These are phyloP conservation scores for Cryoendolithus antarcticus DNA, from an alignment of 2,329 filamentous ascomycete genomes.

Conservation along the genomic window DNA sequence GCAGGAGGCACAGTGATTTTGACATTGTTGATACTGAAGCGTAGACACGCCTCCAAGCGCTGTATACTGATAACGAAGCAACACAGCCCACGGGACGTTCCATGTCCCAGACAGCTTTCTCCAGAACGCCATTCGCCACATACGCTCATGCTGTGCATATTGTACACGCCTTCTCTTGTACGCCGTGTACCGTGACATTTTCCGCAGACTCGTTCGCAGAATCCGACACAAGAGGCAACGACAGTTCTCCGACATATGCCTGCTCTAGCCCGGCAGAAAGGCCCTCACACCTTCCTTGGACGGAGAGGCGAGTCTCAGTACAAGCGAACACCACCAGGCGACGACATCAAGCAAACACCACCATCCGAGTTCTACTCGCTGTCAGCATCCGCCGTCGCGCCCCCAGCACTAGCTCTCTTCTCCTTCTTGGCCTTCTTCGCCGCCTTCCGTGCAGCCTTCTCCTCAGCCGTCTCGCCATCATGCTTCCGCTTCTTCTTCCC, in stretches of 20 bases:
- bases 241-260: slow-evolving; percentile 1
- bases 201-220: no score
- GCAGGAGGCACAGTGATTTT: no score
- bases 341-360: neutral
- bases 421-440: slow-evolving; percentile 78
- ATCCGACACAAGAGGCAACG: neutral
- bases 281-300: neutral
- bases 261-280: neutral
- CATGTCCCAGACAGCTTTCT: no score
- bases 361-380: slow-evolving; percentile 22
- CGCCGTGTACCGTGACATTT: neutral
- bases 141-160: slow-evolving; percentile 4
- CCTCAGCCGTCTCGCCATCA: slow-evolving; percentile 32
- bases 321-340: neutral
- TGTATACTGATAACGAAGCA: no score
- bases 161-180: slow-evolving; percentile 2
- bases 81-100: no score
- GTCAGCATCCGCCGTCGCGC: slow-evolving; percentile 24
- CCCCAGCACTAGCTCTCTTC: slow-evolving; percentile 46
- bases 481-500: slow-evolving; percentile 36
- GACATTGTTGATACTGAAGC: no score
- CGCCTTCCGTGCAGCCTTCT: slow-evolving; percentile 33
- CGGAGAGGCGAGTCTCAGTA: slow-evolving; percentile 1
- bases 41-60: no score
- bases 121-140: slow-evolving; percentile 4